Evolutionary conservation across 1,284 basidiomycete species (phyloP).

Genomic region (Amylostereum areolatum): DNA sequence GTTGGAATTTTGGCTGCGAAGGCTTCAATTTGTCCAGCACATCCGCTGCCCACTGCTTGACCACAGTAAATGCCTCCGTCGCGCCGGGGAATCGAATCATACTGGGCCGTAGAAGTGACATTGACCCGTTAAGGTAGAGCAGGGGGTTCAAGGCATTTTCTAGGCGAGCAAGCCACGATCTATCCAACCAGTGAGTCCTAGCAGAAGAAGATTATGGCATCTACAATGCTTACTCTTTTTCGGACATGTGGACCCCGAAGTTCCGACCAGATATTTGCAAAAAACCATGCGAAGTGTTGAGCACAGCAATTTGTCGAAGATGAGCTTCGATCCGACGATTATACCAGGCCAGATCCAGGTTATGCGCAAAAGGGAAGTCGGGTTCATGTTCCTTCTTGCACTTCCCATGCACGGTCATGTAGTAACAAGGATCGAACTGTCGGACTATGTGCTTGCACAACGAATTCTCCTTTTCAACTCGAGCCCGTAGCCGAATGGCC

Average conservation of each 20-base stretch:
- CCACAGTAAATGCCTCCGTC: neutral
- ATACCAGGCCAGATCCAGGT: neutral
- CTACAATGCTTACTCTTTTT: no score
- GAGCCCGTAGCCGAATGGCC: no score
- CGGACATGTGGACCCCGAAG: neutral
- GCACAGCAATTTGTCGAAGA: neutral
- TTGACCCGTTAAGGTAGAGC: neutral
- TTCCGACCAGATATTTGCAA: no score
- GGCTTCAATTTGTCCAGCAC: neutral
- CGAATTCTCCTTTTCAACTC: no score
- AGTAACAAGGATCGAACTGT: neutral
- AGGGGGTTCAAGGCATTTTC: neutral
- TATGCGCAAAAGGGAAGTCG: neutral
- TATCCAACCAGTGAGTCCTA: no score
- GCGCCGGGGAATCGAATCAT: neutral
- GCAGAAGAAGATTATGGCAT: no score
- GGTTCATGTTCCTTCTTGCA: neutral
- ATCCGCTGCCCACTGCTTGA: neutral
- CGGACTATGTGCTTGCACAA: no score
- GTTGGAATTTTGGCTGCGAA: neutral
- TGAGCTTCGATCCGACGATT: neutral
- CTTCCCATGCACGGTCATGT: neutral
- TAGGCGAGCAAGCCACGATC: neutral
- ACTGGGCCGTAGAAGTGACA: neutral
- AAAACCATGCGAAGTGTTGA: neutral